These are phyloP conservation scores for Leccinum fibrillosum DNA, from an alignment of 768 basidiomycete genomes.

Conservation along the genomic window DNA sequence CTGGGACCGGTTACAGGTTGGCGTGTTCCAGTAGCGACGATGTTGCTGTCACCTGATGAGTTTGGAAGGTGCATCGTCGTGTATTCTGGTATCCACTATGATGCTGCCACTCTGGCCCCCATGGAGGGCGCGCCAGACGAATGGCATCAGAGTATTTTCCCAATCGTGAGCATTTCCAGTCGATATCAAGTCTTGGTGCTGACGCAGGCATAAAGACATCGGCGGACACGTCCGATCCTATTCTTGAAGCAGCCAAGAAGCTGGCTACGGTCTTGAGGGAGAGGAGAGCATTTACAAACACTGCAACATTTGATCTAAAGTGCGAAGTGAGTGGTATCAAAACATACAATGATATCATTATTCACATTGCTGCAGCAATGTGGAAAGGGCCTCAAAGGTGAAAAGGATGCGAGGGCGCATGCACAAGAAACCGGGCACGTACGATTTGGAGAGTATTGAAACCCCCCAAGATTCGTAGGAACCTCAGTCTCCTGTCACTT, in stretches of 20 bases:
- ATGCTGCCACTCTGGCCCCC: slow-evolving; percentile 83
- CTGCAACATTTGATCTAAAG: slow-evolving; percentile 84
- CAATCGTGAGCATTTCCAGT: slow-evolving; percentile 40
- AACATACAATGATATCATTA: slow-evolving; percentile 4
- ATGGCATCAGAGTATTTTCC: slow-evolving; percentile 89
- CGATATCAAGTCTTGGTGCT: slow-evolving; percentile 21
- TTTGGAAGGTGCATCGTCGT: slow-evolving; percentile 64
- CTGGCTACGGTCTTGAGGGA: slow-evolving; percentile 70
- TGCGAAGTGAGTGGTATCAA: slow-evolving; percentile 60
- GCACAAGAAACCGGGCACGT: slow-evolving; percentile 85
- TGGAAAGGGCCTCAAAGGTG: slow-evolving; percentile 82
- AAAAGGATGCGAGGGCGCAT: slow-evolving; percentile 89
- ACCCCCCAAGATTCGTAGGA: not conserved
- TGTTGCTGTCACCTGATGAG: slow-evolving; percentile 3
- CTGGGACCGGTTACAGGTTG: slow-evolving; percentile 32
- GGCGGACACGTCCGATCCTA: slow-evolving; percentile 44
- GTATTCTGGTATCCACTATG: slow-evolving; percentile 97
- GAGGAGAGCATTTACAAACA: slow-evolving; percentile 88
- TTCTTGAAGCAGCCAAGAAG: slow-evolving; percentile 62
- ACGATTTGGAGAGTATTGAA: slow-evolving; percentile 76
- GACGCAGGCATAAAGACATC: slow-evolving; percentile 20
- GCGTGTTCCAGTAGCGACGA: not conserved
- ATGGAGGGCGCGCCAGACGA: slow-evolving; percentile 69
- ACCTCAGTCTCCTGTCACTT: slow-evolving; percentile 24
- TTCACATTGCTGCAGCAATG: slow-evolving; percentile 54